Evolutionary conservation across 495 filamentous ascomycete species (phyloP).

Genomic region (Aspergillus asperescens): DNA sequence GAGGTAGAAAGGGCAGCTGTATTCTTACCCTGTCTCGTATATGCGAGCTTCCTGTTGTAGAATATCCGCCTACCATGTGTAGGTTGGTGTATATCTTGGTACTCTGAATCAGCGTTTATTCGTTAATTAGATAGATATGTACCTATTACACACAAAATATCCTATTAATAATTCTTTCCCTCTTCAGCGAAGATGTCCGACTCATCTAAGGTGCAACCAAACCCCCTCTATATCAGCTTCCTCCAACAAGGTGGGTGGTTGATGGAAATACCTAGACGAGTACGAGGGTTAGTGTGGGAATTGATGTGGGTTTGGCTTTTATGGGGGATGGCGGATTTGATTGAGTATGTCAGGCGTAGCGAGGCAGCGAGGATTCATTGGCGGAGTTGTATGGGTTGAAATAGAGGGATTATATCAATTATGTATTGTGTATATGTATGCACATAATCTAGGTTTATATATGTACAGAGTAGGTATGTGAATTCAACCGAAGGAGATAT

Average conservation of each 20-base stretch:
- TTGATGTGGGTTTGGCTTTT: slow-evolving; percentile 46
- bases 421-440: not conserved
- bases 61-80: no score
- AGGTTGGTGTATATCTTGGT: no score
- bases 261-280: slow-evolving; percentile 65
- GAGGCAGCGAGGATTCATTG: slow-evolving; percentile 10
- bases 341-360: slow-evolving; percentile 8
- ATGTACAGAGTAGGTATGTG: not conserved
- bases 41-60: not conserved
- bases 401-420: not conserved
- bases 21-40: not conserved
- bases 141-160: no score
- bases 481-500: slow-evolving; percentile 6
- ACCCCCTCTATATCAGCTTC: no score
- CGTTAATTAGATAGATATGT: no score
- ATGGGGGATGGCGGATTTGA: slow-evolving; percentile 1
- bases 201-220: no score
- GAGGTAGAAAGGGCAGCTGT: not conserved
- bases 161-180: no score
- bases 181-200: no score
- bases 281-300: slow-evolving; percentile 56
- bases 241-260: slow-evolving; percentile 59
- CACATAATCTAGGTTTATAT: not conserved
- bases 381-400: slow-evolving; percentile 4
- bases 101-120: no score